Conservation (phyloP, 371 early-diverging fungal genomes). For the Apophysomyces trapeziformis region DNA sequence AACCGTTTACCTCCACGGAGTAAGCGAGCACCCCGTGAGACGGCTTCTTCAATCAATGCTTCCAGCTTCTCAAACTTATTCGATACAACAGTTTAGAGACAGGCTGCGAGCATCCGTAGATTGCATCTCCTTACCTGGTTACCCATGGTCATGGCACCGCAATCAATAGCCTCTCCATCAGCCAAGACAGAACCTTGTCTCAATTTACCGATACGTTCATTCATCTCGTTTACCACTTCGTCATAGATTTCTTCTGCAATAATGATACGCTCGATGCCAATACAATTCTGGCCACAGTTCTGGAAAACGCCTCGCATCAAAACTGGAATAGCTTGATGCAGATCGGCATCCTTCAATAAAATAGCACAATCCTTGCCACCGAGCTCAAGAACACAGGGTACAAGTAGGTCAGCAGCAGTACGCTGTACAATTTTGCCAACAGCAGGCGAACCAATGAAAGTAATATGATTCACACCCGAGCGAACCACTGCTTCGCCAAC, state of each 20-base stretch:
- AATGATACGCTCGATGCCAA: conserved; percentile 79
- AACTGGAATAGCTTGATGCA: conserved; percentile 68
- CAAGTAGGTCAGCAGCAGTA: conserved; percentile 74
- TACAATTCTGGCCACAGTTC: conserved; percentile 89
- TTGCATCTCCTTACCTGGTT: conserved; percentile 43
- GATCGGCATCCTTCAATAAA: conserved; percentile 75
- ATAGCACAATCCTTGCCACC: conserved; percentile 92
- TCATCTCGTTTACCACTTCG: conserved; percentile 64
- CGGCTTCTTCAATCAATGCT: conserved; percentile 67
- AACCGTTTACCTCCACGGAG: conserved; percentile 71
- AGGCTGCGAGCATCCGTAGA: too few species aligned
- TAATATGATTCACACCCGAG: conserved; percentile 73
- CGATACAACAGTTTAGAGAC: too few species aligned
- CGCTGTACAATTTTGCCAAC: conserved; percentile 81
- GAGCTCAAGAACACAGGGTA: conserved; percentile 87
- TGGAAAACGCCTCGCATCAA: conserved; percentile 84
- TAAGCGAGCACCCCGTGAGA: conserved; percentile 76
- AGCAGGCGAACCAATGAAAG: conserved; percentile 84
- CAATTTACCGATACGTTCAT: conserved; percentile 56
- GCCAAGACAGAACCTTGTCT: conserved; percentile 74
- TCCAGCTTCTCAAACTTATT: conserved; percentile 45
- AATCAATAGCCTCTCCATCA: conserved; percentile 72
- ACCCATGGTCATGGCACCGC: conserved; percentile 79
- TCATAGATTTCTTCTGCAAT: conserved; percentile 74
- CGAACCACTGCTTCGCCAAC: conserved; percentile 75